These are phyloP conservation scores for Plantago ovata DNA, from an alignment of 257 asterid genomes.

Conservation along the genomic window DNA sequence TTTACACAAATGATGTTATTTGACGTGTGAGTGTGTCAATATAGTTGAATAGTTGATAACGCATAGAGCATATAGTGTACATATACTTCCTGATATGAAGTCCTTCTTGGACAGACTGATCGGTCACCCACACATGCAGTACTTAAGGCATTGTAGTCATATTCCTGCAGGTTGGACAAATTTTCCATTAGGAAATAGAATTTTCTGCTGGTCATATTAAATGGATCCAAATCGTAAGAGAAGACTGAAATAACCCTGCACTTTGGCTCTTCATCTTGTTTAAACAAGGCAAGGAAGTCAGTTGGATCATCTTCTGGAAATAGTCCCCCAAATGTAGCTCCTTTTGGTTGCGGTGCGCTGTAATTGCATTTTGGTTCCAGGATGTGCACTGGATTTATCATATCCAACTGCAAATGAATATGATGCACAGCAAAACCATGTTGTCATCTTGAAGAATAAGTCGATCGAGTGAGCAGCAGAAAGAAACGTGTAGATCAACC, in stretches of 20 bases:
- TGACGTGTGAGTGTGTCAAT: neutral
- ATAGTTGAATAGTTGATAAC: no score
- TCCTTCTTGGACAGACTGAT: constrained; percentile 26
- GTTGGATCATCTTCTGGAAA: constrained; percentile 20
- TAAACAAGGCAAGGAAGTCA: constrained; percentile 19
- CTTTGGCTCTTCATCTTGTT: constrained; percentile 3
- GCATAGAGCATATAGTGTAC: no score
- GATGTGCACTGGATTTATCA: neutral
- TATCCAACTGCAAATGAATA: constrained; percentile 17
- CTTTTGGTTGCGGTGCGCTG: constrained; percentile 10
- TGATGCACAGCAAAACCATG: no score
- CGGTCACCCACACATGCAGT: constrained; percentile 26
- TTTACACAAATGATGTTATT: neutral
- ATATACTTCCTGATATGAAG: constrained; percentile 25
- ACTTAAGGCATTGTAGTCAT: constrained; percentile 7
- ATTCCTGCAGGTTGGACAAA: constrained; percentile 12
- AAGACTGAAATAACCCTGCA: constrained; percentile 43
- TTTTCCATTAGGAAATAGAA: no score
- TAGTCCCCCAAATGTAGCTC: neutral
- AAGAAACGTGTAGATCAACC: neutral
- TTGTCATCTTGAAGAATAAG: neutral
- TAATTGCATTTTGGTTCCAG: constrained; percentile 39
- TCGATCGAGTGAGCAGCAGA: no score
- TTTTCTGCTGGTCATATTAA: no score
- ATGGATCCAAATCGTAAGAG: fast-evolving